phyloP scores from a whole-genome alignment of 768 basidiomycete genomes.

The Sistotremastrum suecicum region DNA sequence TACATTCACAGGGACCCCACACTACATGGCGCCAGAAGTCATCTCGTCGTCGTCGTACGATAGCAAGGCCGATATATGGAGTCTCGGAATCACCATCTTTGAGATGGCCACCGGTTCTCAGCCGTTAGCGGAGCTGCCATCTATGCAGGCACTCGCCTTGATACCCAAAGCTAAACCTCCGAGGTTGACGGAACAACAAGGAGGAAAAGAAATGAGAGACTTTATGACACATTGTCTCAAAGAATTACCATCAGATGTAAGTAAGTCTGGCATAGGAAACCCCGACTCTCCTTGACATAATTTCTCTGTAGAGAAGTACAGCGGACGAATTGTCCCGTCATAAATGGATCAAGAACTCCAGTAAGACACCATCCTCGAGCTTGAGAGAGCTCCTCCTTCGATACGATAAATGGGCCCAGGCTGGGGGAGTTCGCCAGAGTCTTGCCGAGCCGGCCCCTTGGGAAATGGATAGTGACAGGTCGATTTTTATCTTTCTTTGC shows the following conservation, averaged over 20 bases:
- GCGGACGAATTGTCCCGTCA: constrained; percentile 82
- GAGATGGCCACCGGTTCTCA: constrained; percentile 97
- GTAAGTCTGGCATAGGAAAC: constrained; percentile 10
- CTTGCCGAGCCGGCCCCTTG: constrained; percentile 58
- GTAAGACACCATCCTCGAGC: constrained; percentile 50
- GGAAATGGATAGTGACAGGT: constrained; percentile 56
- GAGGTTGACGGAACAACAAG: constrained; percentile 59
- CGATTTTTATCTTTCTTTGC: constrained; percentile 10
- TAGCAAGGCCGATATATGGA: constrained; percentile 97
- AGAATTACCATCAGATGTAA: constrained; percentile 66
- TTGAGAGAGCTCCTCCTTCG: constrained; percentile 73
- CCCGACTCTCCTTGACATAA: neutral
- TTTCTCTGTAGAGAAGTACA: constrained; percentile 47
- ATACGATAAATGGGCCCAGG: constrained; percentile 57
- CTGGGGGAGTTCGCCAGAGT: constrained; percentile 62
- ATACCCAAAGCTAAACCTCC: constrained; percentile 81
- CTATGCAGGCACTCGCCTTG: constrained; percentile 66
- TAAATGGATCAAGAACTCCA: constrained; percentile 77
- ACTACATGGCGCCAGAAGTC: constrained; percentile 99
- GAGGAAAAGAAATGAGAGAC: constrained; percentile 75
- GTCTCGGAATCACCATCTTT: constrained; percentile 87
- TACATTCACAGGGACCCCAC: constrained; percentile 92
- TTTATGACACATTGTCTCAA: constrained; percentile 75
- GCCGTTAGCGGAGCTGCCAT: constrained; percentile 65
- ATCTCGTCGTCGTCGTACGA: constrained; percentile 87